These are phyloP conservation scores for Globisporangium nodosum DNA, from an alignment of 352 stramenopile genomes.

Conservation along the genomic window DNA sequence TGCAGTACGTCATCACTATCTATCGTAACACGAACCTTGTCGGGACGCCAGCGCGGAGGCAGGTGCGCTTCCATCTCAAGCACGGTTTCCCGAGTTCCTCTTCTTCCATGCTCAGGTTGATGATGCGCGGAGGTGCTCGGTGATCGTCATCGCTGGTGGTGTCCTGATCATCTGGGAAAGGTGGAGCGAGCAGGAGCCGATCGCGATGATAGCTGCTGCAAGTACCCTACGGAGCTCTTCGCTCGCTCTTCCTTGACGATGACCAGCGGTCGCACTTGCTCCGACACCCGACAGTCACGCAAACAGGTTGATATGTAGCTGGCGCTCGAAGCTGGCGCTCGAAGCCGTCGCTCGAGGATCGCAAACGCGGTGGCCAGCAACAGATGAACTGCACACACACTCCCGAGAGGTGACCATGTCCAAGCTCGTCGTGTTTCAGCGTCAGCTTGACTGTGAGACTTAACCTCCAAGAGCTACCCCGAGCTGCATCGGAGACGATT, in stretches of 20 bases:
- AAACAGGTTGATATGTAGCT: not conserved
- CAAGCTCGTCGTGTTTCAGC: not conserved
- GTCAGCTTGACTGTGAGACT: not conserved
- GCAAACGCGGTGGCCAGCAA: too few species aligned
- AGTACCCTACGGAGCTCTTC: too few species aligned
- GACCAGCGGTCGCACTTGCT: not conserved
- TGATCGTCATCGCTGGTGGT: not conserved
- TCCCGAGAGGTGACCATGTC: too few species aligned
- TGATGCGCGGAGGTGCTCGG: too few species aligned
- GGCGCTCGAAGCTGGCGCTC: too few species aligned
- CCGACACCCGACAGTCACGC: not conserved
- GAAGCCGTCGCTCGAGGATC: too few species aligned
- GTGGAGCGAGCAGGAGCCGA: not conserved
- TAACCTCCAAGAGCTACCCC: not conserved
- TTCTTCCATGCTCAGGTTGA: too few species aligned
- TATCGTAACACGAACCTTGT: constrained; percentile 1
- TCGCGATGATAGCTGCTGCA: too few species aligned
- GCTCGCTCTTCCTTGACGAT: not conserved
- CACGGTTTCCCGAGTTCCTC: not conserved
- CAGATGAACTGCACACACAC: too few species aligned
- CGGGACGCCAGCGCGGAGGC: not conserved
- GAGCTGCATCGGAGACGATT: not conserved
- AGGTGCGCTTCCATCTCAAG: not conserved
- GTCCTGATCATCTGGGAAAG: not conserved
- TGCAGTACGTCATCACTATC: not conserved